Evolutionary conservation across 1,284 basidiomycete species (phyloP).

Genomic region (Volvariella volvacea): DNA sequence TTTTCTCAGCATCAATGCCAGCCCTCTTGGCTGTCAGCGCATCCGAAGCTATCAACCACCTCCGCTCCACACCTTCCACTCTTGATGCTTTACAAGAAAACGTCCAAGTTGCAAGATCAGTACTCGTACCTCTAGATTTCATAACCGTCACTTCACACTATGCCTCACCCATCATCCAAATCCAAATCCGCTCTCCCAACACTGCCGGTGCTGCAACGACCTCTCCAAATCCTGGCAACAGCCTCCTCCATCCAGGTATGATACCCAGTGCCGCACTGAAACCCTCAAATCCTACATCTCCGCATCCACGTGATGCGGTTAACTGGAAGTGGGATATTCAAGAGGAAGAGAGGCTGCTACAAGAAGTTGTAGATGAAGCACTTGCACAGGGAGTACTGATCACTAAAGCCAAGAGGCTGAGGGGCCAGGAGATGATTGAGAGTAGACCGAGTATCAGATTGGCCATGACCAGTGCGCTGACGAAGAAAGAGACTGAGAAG

Average conservation of each 20-base stretch:
- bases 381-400: constrained; percentile 75
- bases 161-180: constrained; percentile 83
- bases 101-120: constrained; percentile 63
- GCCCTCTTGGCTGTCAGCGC: constrained; percentile 85
- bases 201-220: constrained; percentile 22
- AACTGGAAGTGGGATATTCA: constrained; percentile 50
- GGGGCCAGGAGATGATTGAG: constrained; percentile 80
- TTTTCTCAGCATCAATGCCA: constrained; percentile 95
- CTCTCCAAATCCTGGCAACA: constrained; percentile 19
- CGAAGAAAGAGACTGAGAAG: constrained; percentile 89
- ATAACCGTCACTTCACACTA: constrained; percentile 83
- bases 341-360: constrained; percentile 72
- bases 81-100: constrained; percentile 79
- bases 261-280: constrained; percentile 15
- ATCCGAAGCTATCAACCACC: constrained; percentile 77
- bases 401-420: constrained; percentile 75
- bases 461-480: constrained; percentile 72
- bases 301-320: constrained; percentile 30
- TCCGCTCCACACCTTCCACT: constrained; percentile 70
- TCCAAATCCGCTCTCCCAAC: constrained; percentile 50
- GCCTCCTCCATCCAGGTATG: constrained; percentile 13
- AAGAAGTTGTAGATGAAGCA: constrained; percentile 85
- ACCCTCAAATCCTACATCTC: constrained; percentile 38
- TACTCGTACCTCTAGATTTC: constrained; percentile 77
- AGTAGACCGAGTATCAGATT: constrained; percentile 83